These are phyloP conservation scores for Fusarium sp. DNA, from an alignment of 2,329 filamentous ascomycete species.

Conservation along the genomic window DNA sequence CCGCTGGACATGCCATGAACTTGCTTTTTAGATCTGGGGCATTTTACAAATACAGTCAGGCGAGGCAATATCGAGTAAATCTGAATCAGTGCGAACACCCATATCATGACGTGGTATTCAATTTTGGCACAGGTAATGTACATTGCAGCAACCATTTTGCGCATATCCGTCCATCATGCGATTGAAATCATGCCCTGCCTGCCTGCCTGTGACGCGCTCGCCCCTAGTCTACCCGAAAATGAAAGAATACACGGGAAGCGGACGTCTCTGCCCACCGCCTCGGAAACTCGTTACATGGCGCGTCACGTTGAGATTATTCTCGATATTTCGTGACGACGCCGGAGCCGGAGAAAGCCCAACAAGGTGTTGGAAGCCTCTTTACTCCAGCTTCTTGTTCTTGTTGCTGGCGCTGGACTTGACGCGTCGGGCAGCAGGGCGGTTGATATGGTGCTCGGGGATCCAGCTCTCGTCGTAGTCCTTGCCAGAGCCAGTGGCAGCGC, in stretches of 20 bases:
- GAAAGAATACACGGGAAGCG: not conserved
- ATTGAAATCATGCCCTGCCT: constrained; percentile 11
- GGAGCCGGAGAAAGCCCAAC: not conserved
- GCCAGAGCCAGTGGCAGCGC: constrained; percentile 73
- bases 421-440: constrained; percentile 80
- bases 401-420: constrained; percentile 69
- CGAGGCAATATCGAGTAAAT: not conserved
- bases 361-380: constrained; percentile 18
- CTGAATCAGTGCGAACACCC: constrained; percentile 5
- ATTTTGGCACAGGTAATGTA: constrained; percentile 43
- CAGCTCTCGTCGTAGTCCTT: constrained; percentile 91
- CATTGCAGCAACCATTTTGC: constrained; percentile 28
- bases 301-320: constrained; percentile 1
- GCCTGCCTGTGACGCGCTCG: constrained; percentile 14
- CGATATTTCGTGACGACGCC: constrained; percentile 5
- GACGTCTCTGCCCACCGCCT: constrained; percentile 13
- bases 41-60: not conserved
- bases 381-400: constrained; percentile 56
- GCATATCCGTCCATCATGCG: constrained; percentile 19
- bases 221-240: constrained; percentile 31
- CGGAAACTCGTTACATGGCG: constrained; percentile 19
- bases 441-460: constrained; percentile 91
- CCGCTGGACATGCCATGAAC: not conserved
- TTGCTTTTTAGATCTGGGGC: not conserved
- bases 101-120: constrained; percentile 26